A percentile compares a stretch with the other conserved stretches of the same genome.
Evolutionary conservation across 805 yeast genomes (phyloP).

Genomic region (Hanseniaspora lachancei): DNA sequence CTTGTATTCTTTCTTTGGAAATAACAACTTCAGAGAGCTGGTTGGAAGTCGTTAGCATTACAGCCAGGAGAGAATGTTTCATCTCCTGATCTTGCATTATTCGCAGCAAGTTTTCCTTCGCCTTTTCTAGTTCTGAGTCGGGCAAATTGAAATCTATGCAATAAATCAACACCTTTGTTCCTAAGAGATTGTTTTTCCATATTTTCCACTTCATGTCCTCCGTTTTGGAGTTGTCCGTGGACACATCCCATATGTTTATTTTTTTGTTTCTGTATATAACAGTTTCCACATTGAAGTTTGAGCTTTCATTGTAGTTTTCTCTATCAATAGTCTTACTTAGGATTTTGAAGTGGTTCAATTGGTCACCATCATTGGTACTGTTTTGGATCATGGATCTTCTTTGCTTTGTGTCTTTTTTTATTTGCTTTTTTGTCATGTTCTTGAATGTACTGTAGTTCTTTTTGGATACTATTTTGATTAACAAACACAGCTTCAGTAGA

Average conservation of each 20-base stretch:
- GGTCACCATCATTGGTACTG: background rate
- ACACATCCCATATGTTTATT: constrained; percentile 83
- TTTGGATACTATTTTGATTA: background rate
- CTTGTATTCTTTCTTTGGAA: background rate
- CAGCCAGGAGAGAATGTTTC: constrained; percentile 31
- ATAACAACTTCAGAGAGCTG: background rate
- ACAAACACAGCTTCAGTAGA: constrained; percentile 2
- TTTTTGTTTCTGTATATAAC: constrained; percentile 69
- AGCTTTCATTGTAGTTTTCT: constrained; percentile 10
- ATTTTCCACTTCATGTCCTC: constrained; percentile 42
- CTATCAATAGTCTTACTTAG: constrained; percentile 6
- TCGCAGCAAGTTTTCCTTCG: constrained; percentile 62
- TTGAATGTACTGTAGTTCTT: constrained; percentile 4
- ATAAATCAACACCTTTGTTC: constrained; percentile 81
- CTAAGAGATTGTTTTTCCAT: constrained; percentile 93
- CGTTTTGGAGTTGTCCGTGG: constrained; percentile 67
- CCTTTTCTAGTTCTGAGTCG: constrained; percentile 32
- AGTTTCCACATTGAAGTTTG: constrained; percentile 44
- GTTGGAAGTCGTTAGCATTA: background rate
- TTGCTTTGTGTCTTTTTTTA: background rate
- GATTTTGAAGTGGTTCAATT: background rate
- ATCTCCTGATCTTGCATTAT: constrained; percentile 75
- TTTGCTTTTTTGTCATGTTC: background rate
- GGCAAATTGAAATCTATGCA: constrained; percentile 51
- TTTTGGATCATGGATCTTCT: background rate